These are phyloP conservation scores for Mycena epipterygia DNA, from an alignment of 768 basidiomycete genomes.

Conservation along the genomic window DNA sequence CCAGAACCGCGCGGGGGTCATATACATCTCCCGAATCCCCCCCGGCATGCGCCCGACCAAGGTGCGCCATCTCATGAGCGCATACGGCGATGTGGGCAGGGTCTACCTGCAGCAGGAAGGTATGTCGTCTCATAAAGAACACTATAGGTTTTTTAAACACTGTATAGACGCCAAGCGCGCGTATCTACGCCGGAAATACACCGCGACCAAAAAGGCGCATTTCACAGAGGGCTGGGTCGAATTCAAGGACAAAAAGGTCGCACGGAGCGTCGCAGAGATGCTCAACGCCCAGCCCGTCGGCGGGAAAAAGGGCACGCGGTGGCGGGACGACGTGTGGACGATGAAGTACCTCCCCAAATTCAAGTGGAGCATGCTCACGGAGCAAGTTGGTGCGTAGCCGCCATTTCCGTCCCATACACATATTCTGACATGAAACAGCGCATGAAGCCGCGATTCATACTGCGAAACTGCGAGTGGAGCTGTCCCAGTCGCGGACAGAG, in stretches of 20 bases:
- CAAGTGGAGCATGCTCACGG: constrained; percentile 99
- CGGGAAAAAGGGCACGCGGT: constrained; percentile 90
- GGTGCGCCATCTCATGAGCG: constrained; percentile 92
- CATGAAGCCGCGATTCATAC: constrained; percentile 92
- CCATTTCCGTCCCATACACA: not conserved
- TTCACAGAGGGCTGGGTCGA: constrained; percentile 99
- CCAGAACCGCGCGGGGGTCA: constrained; percentile 84
- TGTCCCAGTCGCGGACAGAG: constrained; percentile 89
- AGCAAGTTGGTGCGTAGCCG: constrained; percentile 89
- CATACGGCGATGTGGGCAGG: constrained; percentile 90
- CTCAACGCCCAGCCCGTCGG: constrained; percentile 97
- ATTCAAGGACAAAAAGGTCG: constrained; percentile 94
- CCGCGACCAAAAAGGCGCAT: constrained; percentile 86
- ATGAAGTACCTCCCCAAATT: constrained; percentile 99
- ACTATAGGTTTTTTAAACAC: not conserved
- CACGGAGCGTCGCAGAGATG: constrained; percentile 92
- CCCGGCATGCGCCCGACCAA: constrained; percentile 98
- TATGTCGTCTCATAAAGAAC: constrained; percentile 41
- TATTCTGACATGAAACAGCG: constrained; percentile 60
- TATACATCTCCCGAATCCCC: constrained; percentile 96
- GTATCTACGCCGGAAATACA: constrained; percentile 85
- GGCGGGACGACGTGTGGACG: constrained; percentile 99
- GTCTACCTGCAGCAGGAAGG: constrained; percentile 97
- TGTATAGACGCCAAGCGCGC: constrained; percentile 85
- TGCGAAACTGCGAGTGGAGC: constrained; percentile 91